Evolutionary conservation across 2,329 filamentous ascomycete genomes (phyloP).

Genomic region (Penicillium verrucosum): DNA sequence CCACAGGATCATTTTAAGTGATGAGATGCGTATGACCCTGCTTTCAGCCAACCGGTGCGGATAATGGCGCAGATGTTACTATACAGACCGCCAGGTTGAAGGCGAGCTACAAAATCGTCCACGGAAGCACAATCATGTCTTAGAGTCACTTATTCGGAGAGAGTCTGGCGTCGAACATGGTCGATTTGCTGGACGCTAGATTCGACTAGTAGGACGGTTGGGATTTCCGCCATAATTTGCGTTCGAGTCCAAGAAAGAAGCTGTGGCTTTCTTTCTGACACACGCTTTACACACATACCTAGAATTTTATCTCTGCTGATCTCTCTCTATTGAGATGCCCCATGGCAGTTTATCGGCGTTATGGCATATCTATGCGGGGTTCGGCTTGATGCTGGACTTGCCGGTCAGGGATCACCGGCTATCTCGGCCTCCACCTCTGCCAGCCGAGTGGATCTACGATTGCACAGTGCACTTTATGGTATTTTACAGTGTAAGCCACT

Average conservation of each 20-base stretch:
- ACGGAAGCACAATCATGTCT: neutral
- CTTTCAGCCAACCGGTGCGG: slow-evolving; percentile 34
- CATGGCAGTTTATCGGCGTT: neutral
- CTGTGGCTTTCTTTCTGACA: neutral
- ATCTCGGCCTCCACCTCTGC: neutral
- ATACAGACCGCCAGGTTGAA: slow-evolving; percentile 29
- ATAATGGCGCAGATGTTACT: slow-evolving; percentile 29
- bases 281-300: too few relatives aligned
- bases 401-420: neutral
- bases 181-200: neutral
- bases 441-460: neutral
- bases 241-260: neutral
- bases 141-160: neutral
- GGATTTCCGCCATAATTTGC: neutral
- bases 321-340: neutral
- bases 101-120: slow-evolving; percentile 8
- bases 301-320: neutral
- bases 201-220: neutral
- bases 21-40: slow-evolving; percentile 28
- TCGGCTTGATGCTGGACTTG: neutral
- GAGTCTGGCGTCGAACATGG: neutral
- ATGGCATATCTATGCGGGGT: neutral
- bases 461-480: neutral
- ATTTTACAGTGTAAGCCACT: neutral
- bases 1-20: slow-evolving; percentile 2